These are phyloP conservation scores for Blakeslea trispora DNA, from an alignment of 371 early-diverging fungal genomes.

Conservation along the genomic window DNA sequence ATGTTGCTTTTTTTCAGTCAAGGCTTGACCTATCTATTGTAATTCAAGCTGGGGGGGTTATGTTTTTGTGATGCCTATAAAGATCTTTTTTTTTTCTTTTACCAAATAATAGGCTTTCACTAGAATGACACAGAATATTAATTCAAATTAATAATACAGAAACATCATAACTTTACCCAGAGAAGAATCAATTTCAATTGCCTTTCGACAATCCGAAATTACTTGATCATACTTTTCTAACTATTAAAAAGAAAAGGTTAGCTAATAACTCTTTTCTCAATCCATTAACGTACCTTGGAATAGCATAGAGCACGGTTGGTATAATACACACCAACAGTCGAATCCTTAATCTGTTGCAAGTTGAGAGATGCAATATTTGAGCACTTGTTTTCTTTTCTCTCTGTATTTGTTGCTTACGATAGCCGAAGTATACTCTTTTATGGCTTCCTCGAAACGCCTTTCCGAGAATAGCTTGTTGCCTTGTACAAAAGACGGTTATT, in stretches of 20 bases:
- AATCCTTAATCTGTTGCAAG: conserved; percentile 60
- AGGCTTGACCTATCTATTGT: conserved; percentile 59
- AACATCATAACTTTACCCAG: conserved; percentile 42
- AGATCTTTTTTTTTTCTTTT: conserved; percentile 8
- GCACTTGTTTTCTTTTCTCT: conserved; percentile 1
- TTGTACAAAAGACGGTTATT: conserved; percentile 2
- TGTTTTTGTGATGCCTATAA: too few species aligned
- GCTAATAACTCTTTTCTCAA: neutral
- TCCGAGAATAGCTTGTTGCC: conserved; percentile 63
- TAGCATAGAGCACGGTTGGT: conserved; percentile 81
- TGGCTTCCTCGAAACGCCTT: conserved; percentile 65
- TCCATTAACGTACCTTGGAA: conserved; percentile 54
- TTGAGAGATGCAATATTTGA: neutral
- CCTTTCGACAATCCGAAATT: conserved; percentile 68
- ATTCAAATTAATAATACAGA: neutral
- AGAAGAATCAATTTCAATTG: conserved; percentile 69
- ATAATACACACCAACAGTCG: conserved; percentile 66
- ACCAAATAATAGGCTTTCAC: conserved; percentile 77
- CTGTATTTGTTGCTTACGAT: conserved; percentile 48
- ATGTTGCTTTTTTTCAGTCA: conserved; percentile 50
- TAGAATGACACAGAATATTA: conserved; percentile 10
- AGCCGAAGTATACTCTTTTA: conserved; percentile 73
- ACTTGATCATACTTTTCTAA: conserved; percentile 59
- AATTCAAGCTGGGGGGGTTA: neutral
- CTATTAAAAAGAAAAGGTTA: too few species aligned